Percentiles rank a stretch among this genome's conserved stretches.
Conservation (phyloP, 2,329 filamentous ascomycete genomes). For the Exophiala oligosperma region DNA sequence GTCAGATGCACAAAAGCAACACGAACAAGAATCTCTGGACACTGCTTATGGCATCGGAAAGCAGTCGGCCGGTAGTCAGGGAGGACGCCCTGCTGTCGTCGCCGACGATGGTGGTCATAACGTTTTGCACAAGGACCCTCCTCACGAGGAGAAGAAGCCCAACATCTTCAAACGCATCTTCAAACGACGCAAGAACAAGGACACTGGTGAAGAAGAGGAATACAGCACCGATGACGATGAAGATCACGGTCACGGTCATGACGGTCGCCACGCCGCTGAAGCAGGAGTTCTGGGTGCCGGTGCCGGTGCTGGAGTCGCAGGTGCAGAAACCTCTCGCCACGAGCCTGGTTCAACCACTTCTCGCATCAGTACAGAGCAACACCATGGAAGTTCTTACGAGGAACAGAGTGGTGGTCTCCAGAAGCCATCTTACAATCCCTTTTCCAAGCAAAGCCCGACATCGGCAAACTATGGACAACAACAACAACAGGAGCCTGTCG, state of each 20-base stretch:
- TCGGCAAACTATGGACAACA: neutral
- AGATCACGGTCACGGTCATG: neutral
- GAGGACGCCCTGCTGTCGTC: neutral
- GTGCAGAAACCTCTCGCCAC: constrained; percentile 4
- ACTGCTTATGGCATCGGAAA: neutral
- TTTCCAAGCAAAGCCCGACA: constrained; percentile 16
- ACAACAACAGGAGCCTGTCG: neutral
- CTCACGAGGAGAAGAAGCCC: constrained; percentile 25
- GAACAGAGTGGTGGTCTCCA: constrained; percentile 14
- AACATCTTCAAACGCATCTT: constrained; percentile 28
- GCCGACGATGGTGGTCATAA: constrained; percentile 20
- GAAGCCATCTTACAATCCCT: constrained; percentile 26
- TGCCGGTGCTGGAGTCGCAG: constrained; percentile 4
- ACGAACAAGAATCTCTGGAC: neutral
- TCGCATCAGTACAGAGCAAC: constrained; percentile 2
- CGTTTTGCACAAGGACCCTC: constrained; percentile 22
- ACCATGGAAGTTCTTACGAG: constrained; percentile 6
- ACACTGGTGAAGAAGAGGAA: constrained; percentile 28
- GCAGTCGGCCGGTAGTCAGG: neutral
- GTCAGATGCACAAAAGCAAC: neutral
- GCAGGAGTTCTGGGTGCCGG: constrained; percentile 5
- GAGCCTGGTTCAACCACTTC: neutral
- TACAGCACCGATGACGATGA: constrained; percentile 28
- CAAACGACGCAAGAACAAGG: constrained; percentile 30
- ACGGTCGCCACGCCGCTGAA: constrained; percentile 4